Evolutionary conservation across 163 green algal genomes (phyloP).

Genomic region (Coccomyxa subellipsoidea): DNA sequence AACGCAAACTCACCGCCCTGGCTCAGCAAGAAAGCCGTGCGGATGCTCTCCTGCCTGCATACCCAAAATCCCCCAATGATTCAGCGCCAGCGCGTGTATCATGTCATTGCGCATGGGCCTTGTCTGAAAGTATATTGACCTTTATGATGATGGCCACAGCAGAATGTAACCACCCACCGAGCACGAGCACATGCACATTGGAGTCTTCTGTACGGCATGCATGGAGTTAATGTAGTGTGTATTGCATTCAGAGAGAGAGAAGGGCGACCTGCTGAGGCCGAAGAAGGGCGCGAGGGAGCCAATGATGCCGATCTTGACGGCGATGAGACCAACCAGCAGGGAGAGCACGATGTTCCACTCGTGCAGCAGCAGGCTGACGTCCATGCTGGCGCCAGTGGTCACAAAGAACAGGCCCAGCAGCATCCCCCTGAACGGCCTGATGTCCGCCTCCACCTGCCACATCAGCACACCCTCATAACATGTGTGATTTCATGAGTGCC

Average conservation of each 20-base stretch:
- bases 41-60: slow-evolving; percentile 68
- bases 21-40: slow-evolving; percentile 84
- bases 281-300: slow-evolving; percentile 64
- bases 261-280: slow-evolving; percentile 62
- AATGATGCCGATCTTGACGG: slow-evolving; percentile 86
- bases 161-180: too few relatives aligned
- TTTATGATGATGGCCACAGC: too few relatives aligned
- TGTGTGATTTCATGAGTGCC: slow-evolving; percentile 91
- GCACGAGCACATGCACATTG: too few relatives aligned
- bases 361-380: slow-evolving; percentile 67
- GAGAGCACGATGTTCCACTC: slow-evolving; percentile 62
- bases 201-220: too few relatives aligned
- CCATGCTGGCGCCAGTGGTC: slow-evolving; percentile 82
- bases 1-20: slow-evolving; percentile 97
- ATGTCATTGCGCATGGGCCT: too few relatives aligned
- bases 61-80: not conserved
- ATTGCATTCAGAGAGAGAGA: too few relatives aligned
- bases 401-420: slow-evolving; percentile 97
- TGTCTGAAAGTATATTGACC: too few relatives aligned
- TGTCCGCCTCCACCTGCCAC: slow-evolving; percentile 89
- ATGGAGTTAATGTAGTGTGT: too few relatives aligned
- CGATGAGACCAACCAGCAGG: slow-evolving; percentile 80
- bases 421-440: slow-evolving; percentile 89
- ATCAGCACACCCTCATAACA: slow-evolving; percentile 11
- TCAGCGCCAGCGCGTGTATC: not conserved